phyloP scores from a whole-genome alignment of 2,329 filamentous ascomycete species.

The Pseudogymnoascus sp. region DNA sequence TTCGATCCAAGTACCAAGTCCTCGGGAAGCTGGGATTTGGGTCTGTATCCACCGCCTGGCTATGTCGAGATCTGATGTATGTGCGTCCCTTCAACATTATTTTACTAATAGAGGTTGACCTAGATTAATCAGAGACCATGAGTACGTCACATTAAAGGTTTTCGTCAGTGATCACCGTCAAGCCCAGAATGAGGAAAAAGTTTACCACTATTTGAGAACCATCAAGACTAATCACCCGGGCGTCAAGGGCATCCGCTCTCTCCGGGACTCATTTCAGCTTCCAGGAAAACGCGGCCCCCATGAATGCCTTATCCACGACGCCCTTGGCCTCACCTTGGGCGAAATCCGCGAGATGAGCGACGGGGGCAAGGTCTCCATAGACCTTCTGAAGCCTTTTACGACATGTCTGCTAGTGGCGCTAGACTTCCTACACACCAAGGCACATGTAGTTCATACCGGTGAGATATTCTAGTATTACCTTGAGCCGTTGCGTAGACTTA shows the following conservation, averaged over 20 bases:
- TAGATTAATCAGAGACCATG: conserved; percentile 1
- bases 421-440: conserved; percentile 22
- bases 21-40: conserved; percentile 23
- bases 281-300: conserved; percentile 14
- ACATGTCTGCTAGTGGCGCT: conserved; percentile 17
- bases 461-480: conserved; percentile 10
- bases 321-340: conserved; percentile 15
- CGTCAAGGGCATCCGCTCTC: conserved; percentile 22
- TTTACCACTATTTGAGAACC: conserved; percentile 25
- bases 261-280: conserved; percentile 30
- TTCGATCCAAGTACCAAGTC: conserved; percentile 20
- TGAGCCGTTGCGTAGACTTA: conserved; percentile 3
- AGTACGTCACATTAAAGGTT: conserved; percentile 10
- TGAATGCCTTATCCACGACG: conserved; percentile 19
- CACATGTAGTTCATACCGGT: conserved; percentile 22
- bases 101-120: neutral
- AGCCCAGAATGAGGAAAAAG: conserved; percentile 20
- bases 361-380: conserved; percentile 10
- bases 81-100: neutral
- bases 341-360: conserved; percentile 12
- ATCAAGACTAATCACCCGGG: conserved; percentile 26
- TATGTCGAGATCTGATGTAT: conserved; percentile 18
- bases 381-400: conserved; percentile 15
- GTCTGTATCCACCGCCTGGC: conserved; percentile 18
- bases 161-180: conserved; percentile 8